Base-by-base conservation (phyloP, 2,329 filamentous ascomycete genomes). In the Fusarium oligoseptatum region DNA sequence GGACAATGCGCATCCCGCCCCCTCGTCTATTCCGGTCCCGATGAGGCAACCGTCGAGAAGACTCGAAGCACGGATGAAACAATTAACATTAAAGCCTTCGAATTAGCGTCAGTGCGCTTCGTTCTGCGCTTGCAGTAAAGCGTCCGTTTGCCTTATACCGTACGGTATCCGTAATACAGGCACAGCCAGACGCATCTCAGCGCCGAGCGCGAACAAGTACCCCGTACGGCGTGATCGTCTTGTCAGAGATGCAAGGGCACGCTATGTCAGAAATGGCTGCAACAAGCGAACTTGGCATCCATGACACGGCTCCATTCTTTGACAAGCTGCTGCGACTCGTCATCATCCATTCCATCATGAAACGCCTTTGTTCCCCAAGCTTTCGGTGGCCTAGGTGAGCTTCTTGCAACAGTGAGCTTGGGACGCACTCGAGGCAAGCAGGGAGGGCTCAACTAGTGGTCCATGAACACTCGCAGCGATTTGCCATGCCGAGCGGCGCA, bases 41-140 rank as follows among this genome's bases (percentile, higher is more conserved):
- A 73, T 57, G 55, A 68, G 75, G 68, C 64, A 70, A 66, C 66
- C 55, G 60, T 65, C 71, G 65, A 48, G 55, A 62, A 70, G 41
- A 70, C 64, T 71, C 63, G 64, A 68, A 68, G 71, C 75, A 76
- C 63, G 45, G 71, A 70, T 79, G 77, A 78, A 78, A 78, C 77
- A 72, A 70, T 67, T 72, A 66, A 70, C 66, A 74, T 71, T 75
- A 67, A 70, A 67, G 67, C 68, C 68, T 66, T 50, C 50, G 65
- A 55, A 41, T 57, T 76, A 76, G 74, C 68, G 66, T 58, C 64
- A 45, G 64, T 63, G 48, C 29, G 52, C 36, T 45, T 66, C 24
- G 48, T 45, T 68, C 22, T 37, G 24, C 57, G 60, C 57, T 60
- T 29, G 65, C 41, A 36, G 43, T 50, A 58, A 50, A 43, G 60